phyloP scores from a whole-genome alignment of 306 rosid genomes.

The Dryas drummondii region DNA sequence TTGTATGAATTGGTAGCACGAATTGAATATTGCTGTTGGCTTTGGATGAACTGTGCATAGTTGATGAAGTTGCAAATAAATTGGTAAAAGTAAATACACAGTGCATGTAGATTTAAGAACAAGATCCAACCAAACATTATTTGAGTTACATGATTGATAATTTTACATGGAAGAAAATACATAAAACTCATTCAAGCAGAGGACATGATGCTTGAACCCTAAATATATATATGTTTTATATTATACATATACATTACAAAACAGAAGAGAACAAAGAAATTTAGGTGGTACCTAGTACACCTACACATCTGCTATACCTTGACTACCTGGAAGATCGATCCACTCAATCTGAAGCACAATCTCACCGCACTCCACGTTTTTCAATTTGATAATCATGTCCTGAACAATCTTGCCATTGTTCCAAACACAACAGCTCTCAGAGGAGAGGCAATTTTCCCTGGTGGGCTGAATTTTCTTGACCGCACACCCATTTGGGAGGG shows the following conservation, averaged over 20 bases:
- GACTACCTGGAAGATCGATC: constrained; percentile 50
- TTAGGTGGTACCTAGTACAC: background rate
- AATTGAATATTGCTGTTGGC: no score
- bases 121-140: no score
- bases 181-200: background rate
- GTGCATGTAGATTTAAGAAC: no score
- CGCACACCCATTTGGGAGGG: constrained; percentile 60
- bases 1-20: no score
- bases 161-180: background rate
- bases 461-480: constrained; percentile 59
- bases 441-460: constrained; percentile 52
- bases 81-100: no score
- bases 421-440: constrained; percentile 73
- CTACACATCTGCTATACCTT: constrained; percentile 26
- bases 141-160: background rate
- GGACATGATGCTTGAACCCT: background rate
- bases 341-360: constrained; percentile 60
- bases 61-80: no score
- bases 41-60: no score
- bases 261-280: background rate
- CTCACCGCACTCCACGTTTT: constrained; percentile 77
- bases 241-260: background rate
- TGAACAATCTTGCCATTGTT: constrained; percentile 53
- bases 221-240: no score
- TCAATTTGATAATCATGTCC: constrained; percentile 64